Percentiles rank a stretch among this genome's conserved stretches.
phyloP scores from a whole-genome alignment of 192 early-diverging fungal genomes.

The Mortierella hygrophila region DNA sequence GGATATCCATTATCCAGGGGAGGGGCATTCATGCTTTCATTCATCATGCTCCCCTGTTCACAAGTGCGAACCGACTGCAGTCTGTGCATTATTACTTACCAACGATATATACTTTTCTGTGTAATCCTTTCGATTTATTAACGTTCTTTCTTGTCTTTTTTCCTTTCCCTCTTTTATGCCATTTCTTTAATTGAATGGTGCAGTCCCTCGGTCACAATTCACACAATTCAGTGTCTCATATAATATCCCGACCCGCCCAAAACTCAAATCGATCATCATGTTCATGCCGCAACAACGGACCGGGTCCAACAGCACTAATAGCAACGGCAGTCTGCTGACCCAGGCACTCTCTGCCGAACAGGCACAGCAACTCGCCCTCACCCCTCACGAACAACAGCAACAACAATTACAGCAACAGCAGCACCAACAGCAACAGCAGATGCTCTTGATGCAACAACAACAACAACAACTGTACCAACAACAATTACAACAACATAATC shows the following conservation, averaged over 20 bases:
- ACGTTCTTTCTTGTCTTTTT: not conserved
- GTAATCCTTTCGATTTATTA: not conserved
- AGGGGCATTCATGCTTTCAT: not conserved
- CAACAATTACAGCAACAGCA: not conserved
- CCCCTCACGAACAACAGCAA: not conserved
- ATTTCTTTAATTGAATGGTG: not conserved
- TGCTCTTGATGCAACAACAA: conserved; percentile 1
- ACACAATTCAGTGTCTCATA: not conserved
- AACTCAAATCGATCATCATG: not conserved
- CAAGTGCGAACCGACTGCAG: not conserved
- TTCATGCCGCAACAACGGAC: conserved; percentile 7
- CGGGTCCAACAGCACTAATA: not conserved
- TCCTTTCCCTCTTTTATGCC: not conserved
- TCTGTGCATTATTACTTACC: not conserved
- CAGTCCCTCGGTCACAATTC: not conserved
- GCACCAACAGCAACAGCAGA: conserved; percentile 23
- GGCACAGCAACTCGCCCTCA: not conserved
- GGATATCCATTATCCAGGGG: too few species aligned
- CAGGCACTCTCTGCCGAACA: conserved; percentile 42
- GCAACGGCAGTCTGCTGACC: conserved; percentile 32
- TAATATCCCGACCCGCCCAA: not conserved
- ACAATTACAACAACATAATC: conserved; percentile 9
- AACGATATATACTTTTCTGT: not conserved
- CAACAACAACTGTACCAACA: conserved; percentile 25
- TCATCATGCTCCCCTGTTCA: not conserved